These are phyloP conservation scores for Tricholoma sp. DNA, from an alignment of 768 basidiomycete species.

Conservation along the genomic window DNA sequence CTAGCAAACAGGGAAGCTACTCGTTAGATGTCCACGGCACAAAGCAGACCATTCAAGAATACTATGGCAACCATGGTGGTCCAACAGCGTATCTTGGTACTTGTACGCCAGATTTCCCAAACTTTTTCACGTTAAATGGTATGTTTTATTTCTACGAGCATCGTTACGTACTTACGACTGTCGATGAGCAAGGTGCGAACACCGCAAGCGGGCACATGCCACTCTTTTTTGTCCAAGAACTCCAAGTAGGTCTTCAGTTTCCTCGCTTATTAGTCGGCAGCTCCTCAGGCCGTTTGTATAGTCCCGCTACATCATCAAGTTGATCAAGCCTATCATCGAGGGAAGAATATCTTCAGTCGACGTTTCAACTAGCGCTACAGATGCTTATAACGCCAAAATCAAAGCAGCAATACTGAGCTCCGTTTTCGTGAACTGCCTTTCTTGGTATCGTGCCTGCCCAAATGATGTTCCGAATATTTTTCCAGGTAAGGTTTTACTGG, in stretches of 20 bases:
- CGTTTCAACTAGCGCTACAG: slow-evolving; percentile 14
- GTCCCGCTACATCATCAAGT: slow-evolving; percentile 33
- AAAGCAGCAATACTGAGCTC: slow-evolving; percentile 16
- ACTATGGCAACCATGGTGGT: slow-evolving; percentile 31
- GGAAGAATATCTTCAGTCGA: slow-evolving; percentile 11
- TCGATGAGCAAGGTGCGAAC: slow-evolving; percentile 33
- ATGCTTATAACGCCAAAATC: slow-evolving; percentile 17
- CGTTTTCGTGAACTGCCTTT: slow-evolving; percentile 26
- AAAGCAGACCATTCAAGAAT: slow-evolving; percentile 31
- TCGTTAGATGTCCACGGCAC: slow-evolving; percentile 28
- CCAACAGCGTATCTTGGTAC: slow-evolving; percentile 43
- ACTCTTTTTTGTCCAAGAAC: slow-evolving; percentile 37
- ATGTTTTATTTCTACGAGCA: background rate
- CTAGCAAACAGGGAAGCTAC: slow-evolving; percentile 22
- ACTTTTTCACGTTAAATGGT: slow-evolving; percentile 39
- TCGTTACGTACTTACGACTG: background rate
- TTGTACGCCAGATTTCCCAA: slow-evolving; percentile 40
- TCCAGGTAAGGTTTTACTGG: slow-evolving; percentile 22
- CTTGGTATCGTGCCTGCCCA: slow-evolving; percentile 34
- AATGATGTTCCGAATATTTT: slow-evolving; percentile 36
- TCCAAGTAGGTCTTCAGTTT: slow-evolving; percentile 24
- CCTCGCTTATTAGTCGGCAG: background rate
- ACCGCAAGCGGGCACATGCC: slow-evolving; percentile 39
- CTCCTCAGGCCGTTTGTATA: slow-evolving; percentile 9
- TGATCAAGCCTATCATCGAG: slow-evolving; percentile 19